Evolutionary conservation across 139 green algal species (phyloP).

Genomic region (Ettlia oleoabundans): DNA sequence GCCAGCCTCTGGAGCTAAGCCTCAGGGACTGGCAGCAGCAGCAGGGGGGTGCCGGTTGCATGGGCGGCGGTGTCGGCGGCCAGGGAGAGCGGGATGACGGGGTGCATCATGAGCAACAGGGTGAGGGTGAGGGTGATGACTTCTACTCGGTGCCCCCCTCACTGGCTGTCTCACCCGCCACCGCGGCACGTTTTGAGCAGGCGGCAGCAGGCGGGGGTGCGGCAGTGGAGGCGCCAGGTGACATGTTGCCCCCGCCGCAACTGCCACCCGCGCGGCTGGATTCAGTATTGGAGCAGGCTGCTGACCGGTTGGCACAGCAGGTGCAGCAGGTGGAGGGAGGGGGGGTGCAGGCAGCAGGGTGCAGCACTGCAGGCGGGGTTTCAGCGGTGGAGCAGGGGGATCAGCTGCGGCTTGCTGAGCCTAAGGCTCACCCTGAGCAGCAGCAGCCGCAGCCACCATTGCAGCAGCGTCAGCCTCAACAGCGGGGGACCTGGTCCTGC

Average conservation of each 20-base stretch:
- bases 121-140: neutral
- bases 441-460: no score
- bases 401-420: neutral
- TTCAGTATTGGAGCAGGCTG: neutral
- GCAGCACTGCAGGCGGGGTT: neutral
- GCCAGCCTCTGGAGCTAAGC: slow-evolving; percentile 27
- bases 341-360: neutral
- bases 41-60: no score
- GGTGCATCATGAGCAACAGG: no score
- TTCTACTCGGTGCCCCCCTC: slow-evolving; percentile 2
- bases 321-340: neutral
- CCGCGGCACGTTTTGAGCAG: neutral
- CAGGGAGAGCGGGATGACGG: no score
- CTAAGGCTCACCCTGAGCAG: neutral
- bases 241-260: neutral
- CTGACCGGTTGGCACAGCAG: no score
- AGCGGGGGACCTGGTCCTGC: slow-evolving; percentile 17
- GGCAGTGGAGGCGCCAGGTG: neutral
- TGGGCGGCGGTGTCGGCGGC: no score
- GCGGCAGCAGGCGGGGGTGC: neutral
- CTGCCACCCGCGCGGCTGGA: no score
- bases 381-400: neutral
- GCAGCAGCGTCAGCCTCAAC: neutral
- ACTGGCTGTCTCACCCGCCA: neutral
- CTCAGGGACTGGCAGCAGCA: slow-evolving; percentile 32